Conservation (phyloP, 176 grass and related monocot species). For the Leersia perrieri region DNA sequence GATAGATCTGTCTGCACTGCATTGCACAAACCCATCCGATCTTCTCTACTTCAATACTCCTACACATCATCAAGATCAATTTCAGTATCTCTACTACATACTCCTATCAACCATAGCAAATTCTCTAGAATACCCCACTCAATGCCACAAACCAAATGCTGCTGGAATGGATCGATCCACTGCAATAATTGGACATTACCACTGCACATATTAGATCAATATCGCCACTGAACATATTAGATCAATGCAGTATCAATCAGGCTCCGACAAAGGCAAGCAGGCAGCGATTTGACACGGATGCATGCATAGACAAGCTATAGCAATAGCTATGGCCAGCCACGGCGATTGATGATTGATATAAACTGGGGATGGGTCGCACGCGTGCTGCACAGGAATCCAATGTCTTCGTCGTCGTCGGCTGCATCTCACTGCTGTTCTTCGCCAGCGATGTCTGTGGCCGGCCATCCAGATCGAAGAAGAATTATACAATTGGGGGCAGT, state of each 20-base stretch:
- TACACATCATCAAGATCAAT: background rate
- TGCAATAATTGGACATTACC: too few relatives aligned
- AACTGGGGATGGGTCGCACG: background rate
- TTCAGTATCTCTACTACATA: too few relatives aligned
- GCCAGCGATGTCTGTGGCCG: too few relatives aligned
- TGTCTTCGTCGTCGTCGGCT: background rate
- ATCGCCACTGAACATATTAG: too few relatives aligned
- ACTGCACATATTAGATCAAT: too few relatives aligned
- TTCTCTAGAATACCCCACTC: too few relatives aligned
- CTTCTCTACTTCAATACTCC: background rate
- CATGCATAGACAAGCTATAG: background rate
- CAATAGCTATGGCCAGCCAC: background rate
- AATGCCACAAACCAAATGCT: too few relatives aligned
- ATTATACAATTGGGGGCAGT: background rate
- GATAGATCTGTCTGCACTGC: background rate
- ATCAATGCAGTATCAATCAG: too few relatives aligned
- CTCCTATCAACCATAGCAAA: too few relatives aligned
- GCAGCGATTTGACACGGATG: slow-evolving; percentile 27
- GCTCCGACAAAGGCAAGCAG: slow-evolving; percentile 36
- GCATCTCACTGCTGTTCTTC: background rate
- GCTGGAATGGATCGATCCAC: too few relatives aligned
- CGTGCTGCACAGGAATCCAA: background rate
- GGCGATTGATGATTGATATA: background rate
- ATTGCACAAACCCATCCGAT: background rate
- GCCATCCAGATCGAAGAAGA: background rate